These are phyloP conservation scores for Mychonastes homosphaera DNA, from an alignment of 139 green algal genomes.

Conservation along the genomic window DNA sequence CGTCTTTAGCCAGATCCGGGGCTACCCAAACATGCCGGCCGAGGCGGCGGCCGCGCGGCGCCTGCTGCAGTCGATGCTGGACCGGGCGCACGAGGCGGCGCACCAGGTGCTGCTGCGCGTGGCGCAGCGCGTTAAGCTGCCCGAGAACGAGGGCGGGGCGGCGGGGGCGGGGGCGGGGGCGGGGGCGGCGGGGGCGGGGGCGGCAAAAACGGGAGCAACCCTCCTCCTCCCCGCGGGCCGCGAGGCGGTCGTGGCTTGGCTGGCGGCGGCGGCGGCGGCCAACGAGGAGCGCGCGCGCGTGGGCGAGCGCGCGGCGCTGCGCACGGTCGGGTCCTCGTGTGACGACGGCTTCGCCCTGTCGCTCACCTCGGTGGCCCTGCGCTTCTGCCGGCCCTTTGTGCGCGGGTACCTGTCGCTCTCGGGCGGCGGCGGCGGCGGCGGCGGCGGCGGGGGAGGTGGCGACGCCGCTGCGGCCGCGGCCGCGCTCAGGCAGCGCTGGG, in stretches of 20 bases:
- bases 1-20: slow-evolving; percentile 23
- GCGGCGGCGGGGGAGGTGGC: not conserved
- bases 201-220: not conserved
- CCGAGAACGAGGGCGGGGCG: not conserved
- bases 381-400: slow-evolving; percentile 34
- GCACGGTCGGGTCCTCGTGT: not conserved
- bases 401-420: slow-evolving; percentile 23
- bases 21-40: slow-evolving; percentile 23
- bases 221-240: slow-evolving; percentile 6
- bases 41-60: not conserved
- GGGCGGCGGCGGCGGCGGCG: slow-evolving; percentile 8
- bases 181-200: not conserved
- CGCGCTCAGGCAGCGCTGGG: slow-evolving; percentile 7
- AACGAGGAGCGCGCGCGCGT: slow-evolving; percentile 19
- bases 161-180: not conserved
- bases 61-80: slow-evolving; percentile 19
- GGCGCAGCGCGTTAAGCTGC: slow-evolving; percentile 9
- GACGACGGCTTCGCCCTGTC: slow-evolving; percentile 32
- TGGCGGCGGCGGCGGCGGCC: slow-evolving; percentile 26
- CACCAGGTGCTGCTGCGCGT: slow-evolving; percentile 28
- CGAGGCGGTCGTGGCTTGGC: slow-evolving; percentile 39
- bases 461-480: not conserved
- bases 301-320: slow-evolving; percentile 26
- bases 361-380: slow-evolving; percentile 21
- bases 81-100: slow-evolving; percentile 14